Base-by-base conservation (phyloP, 164 flowering plant species). In the Cinnamomum chago region DNA sequence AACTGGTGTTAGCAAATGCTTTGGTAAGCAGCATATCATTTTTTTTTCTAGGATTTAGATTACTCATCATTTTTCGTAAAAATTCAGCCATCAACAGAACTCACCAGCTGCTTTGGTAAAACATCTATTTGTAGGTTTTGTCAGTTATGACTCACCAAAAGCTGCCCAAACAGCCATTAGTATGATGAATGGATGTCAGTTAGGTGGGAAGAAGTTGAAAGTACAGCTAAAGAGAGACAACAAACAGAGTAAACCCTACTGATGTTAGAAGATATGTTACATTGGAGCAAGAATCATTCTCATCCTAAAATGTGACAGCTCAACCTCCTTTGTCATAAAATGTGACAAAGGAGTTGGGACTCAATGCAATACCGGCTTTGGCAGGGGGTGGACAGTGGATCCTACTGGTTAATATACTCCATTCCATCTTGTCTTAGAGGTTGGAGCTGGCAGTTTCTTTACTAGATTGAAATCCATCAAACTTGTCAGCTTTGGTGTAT, bases 201-300 rank as follows among this genome's bases (percentile, higher is more conserved):
- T 96, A 83, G 89, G 93, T 67, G 94, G 94, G 81, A 96, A 94
- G 87, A 96, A 96, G 83, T 87, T 96, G 88, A 94, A 96, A 79
- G 99, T 96, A 80, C 97, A 96, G 82, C 93, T 91, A 70, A 96
- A 96, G 86, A 90, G 97, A 88, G 97, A 96, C 83, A 96, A 94
- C 86, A 90, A 90, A 82, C 97, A 86, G 82, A 87, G 75, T 60
- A 87, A 87, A 79, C 87, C 91, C 69, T 91, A 90, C 72, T 92
- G 86, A 93, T 51, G 64, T 68, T 60, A 73, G 68, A 75, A 81
- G 78, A 22, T 76, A 73, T 78, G 75, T 68, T 24, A 40, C 50
- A 50, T 75, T 68, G 77, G 79, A 76, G 81, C 81, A 76, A 81
- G 80, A 81, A 70, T 76, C 76, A 55, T 74, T 79, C 76, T 68